Percentiles rank a stretch among this genome's conserved stretches.
Evolutionary conservation across 768 basidiomycete species (phyloP).

Genomic region (Exidia glandulosa): DNA sequence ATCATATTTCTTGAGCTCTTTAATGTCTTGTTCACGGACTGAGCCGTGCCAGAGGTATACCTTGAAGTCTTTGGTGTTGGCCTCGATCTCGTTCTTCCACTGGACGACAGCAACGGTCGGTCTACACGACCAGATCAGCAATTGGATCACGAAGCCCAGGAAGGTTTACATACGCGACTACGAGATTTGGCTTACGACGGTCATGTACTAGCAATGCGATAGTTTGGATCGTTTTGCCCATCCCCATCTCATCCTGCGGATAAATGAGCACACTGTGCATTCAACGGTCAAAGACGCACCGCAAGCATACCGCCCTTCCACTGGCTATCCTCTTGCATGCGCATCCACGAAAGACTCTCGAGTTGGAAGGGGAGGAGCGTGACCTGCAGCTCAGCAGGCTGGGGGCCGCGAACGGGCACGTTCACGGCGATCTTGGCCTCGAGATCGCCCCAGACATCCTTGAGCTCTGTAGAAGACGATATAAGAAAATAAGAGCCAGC

Average conservation of each 20-base stretch:
- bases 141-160: neutral
- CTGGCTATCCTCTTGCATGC: constrained; percentile 73
- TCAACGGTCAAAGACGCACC: constrained; percentile 31
- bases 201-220: constrained; percentile 82
- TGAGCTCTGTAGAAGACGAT: constrained; percentile 38
- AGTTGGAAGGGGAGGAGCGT: constrained; percentile 88
- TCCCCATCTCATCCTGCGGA: constrained; percentile 81
- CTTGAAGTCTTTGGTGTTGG: constrained; percentile 74
- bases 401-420: constrained; percentile 58
- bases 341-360: constrained; percentile 95
- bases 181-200: constrained; percentile 69
- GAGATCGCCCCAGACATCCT: constrained; percentile 81
- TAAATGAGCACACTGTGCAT: neutral
- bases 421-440: constrained; percentile 49
- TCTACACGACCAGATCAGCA: constrained; percentile 16
- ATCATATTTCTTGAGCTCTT: constrained; percentile 72
- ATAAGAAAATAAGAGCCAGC: constrained; percentile 1
- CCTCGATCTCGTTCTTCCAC: constrained; percentile 88
- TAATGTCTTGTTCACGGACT: constrained; percentile 52
- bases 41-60: constrained; percentile 90
- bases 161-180: constrained; percentile 64
- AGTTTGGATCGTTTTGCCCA: constrained; percentile 96
- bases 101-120: constrained; percentile 51
- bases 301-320: constrained; percentile 93
- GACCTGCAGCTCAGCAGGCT: constrained; percentile 75